phyloP scores from a whole-genome alignment of 106 monocot species.

The Vanilla planifolia region DNA sequence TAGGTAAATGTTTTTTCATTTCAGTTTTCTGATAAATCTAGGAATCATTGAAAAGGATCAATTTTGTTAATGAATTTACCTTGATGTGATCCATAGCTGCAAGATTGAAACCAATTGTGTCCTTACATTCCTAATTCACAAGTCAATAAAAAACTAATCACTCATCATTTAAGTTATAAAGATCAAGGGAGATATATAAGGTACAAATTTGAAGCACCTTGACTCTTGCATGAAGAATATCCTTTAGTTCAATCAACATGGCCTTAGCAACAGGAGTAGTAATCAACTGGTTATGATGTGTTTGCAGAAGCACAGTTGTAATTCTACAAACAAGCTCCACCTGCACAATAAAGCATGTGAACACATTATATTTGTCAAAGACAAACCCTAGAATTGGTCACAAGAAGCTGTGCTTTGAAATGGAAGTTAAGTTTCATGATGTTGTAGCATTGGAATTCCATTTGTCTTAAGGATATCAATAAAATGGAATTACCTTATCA shows the following conservation, averaged over 20 bases:
- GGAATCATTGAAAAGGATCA: no score
- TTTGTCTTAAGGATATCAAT: no score
- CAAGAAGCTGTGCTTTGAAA: no score
- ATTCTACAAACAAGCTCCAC: slow-evolving; percentile 84
- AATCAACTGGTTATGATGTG: slow-evolving; percentile 76
- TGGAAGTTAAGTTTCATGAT: no score
- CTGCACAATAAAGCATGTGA: slow-evolving; percentile 27
- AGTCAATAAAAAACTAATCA: neutral
- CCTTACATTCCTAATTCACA: slow-evolving; percentile 88
- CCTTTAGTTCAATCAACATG: slow-evolving; percentile 56
- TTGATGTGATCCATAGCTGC: slow-evolving; percentile 89
- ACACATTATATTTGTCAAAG: no score
- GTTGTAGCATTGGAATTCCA: no score
- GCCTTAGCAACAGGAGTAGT: slow-evolving; percentile 55
- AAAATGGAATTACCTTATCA: slow-evolving; percentile 49
- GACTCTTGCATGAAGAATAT: slow-evolving; percentile 50
- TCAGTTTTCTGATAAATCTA: no score
- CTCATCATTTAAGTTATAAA: neutral
- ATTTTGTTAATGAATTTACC: no score
- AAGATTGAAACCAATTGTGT: slow-evolving; percentile 74
- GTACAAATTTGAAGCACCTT: slow-evolving; percentile 79
- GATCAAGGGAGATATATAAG: neutral
- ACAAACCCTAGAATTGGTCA: no score
- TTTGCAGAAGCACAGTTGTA: slow-evolving; percentile 62
- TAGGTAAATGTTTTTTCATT: no score